phyloP scores from a whole-genome alignment of 2,329 filamentous ascomycete genomes.

The Xylariaceae sp. region DNA sequence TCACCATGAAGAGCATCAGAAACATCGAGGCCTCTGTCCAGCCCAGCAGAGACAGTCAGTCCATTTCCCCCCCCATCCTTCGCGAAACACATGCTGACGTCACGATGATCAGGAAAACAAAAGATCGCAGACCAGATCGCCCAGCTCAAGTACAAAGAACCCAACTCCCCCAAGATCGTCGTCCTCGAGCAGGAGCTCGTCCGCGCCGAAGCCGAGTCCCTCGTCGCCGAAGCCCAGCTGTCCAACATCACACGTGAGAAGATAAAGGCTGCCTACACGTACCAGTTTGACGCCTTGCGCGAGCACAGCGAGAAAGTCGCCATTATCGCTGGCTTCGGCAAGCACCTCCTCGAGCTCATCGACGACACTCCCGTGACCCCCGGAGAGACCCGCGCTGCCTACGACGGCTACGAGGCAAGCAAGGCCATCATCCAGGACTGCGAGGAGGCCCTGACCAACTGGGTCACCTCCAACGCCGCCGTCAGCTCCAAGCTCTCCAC shows the following conservation, averaged over 20 bases:
- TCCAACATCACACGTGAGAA: conserved; percentile 99
- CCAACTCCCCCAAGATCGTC: conserved; percentile 95
- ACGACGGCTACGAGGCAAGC: conserved; percentile 97
- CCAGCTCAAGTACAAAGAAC: conserved; percentile 99
- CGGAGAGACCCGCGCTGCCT: conserved; percentile 91
- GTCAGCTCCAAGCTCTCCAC: conserved; percentile 85
- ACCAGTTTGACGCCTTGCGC: conserved; percentile 95
- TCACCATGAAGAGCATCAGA: conserved; percentile 98
- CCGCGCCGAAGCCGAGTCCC: conserved; percentile 96
- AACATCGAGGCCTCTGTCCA: conserved; percentile 99
- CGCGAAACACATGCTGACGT: conserved; percentile 19
- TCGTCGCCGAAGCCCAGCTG: conserved; percentile 95
- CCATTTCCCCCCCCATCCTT: conserved; percentile 6
- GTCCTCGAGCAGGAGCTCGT: conserved; percentile 98
- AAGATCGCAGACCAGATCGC: conserved; percentile 99
- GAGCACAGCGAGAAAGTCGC: conserved; percentile 98
- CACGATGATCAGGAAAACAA: conserved; percentile 71
- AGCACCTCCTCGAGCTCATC: conserved; percentile 94
- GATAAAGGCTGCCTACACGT: conserved; percentile 96
- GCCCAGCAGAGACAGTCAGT: conserved; percentile 90
- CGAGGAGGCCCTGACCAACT: conserved; percentile 95
- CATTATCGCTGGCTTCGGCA: conserved; percentile 95
- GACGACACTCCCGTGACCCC: conserved; percentile 97
- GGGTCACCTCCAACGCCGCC: conserved; percentile 86
- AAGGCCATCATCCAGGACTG: conserved; percentile 99